Percentiles rank a stretch among this genome's conserved stretches.
These are phyloP conservation scores for Diphasiastrum complanatum DNA, from an alignment of 83 land plant species.

Conservation along the genomic window DNA sequence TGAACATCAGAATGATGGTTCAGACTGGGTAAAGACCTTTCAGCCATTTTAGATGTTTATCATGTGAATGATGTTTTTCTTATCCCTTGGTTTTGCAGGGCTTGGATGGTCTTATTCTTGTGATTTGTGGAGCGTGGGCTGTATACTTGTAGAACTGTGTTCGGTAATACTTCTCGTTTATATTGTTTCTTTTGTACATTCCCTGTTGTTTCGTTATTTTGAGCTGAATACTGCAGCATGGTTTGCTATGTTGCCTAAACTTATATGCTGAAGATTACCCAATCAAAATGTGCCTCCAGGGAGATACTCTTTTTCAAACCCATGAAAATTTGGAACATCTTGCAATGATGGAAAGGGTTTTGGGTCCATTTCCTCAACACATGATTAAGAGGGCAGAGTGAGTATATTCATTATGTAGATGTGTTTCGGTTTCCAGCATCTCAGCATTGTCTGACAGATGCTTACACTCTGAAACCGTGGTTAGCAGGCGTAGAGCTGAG, in stretches of 20 bases:
- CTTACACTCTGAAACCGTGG: neutral
- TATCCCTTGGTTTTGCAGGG: slow-evolving; percentile 38
- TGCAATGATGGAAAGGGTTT: slow-evolving; percentile 92
- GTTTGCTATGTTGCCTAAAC: neutral
- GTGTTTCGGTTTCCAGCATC: neutral
- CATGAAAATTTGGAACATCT: slow-evolving; percentile 94
- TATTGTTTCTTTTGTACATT: slow-evolving; percentile 6
- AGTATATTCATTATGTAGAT: slow-evolving; percentile 17
- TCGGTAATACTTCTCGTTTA: slow-evolving; percentile 45
- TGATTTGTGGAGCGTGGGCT: slow-evolving; percentile 94
- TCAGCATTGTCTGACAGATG: neutral
- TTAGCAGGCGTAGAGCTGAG: slow-evolving; percentile 50
- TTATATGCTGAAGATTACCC: slow-evolving; percentile 34
- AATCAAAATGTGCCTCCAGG: slow-evolving; percentile 37
- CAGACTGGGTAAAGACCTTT: neutral
- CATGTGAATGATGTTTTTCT: neutral
- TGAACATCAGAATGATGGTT: no score
- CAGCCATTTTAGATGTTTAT: neutral
- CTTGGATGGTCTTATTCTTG: slow-evolving; percentile 88
- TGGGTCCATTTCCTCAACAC: slow-evolving; percentile 69
- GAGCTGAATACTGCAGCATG: neutral
- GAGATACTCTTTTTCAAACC: slow-evolving; percentile 79
- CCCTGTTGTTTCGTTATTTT: neutral
- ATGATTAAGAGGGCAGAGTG: slow-evolving; percentile 71
- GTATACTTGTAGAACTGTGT: slow-evolving; percentile 81